Percentiles rank a stretch among this genome's conserved stretches.
Conservation (phyloP, 257 asterid species). For the Solanum medicagineum region DNA sequence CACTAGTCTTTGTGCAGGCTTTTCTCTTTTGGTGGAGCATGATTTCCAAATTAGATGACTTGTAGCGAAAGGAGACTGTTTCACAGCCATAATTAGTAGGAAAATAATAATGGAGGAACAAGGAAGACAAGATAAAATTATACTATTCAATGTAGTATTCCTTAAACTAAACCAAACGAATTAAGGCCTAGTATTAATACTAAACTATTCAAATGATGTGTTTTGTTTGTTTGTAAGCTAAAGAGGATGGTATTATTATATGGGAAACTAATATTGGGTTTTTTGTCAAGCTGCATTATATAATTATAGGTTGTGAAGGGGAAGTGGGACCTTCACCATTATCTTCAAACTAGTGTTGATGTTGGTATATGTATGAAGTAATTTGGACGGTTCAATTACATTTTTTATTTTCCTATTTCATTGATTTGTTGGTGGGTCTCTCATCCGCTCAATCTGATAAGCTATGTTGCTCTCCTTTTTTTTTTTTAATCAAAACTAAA, state of each 20-base stretch:
- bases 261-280: conserved; percentile 3
- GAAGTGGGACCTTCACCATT: conserved; percentile 30
- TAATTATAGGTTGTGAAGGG: conserved; percentile 14
- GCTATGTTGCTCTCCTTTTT: background rate
- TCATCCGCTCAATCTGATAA: background rate
- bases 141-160: background rate
- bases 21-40: background rate
- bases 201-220: background rate
- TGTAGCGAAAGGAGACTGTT: background rate
- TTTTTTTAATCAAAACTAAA: background rate
- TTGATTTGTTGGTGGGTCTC: background rate
- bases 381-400: background rate
- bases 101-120: background rate
- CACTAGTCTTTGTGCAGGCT: background rate
- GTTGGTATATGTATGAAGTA: conserved; percentile 5
- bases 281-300: conserved; percentile 35
- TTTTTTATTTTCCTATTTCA: background rate
- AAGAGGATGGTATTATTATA: background rate
- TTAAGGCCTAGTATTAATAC: background rate
- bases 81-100: background rate
- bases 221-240: background rate
- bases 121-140: background rate
- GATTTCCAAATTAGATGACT: background rate
- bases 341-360: conserved; percentile 40
- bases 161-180: background rate